Evolutionary conservation across 2,329 filamentous ascomycete genomes (phyloP).

Genomic region (Aspergillus pseudoterreus): DNA sequence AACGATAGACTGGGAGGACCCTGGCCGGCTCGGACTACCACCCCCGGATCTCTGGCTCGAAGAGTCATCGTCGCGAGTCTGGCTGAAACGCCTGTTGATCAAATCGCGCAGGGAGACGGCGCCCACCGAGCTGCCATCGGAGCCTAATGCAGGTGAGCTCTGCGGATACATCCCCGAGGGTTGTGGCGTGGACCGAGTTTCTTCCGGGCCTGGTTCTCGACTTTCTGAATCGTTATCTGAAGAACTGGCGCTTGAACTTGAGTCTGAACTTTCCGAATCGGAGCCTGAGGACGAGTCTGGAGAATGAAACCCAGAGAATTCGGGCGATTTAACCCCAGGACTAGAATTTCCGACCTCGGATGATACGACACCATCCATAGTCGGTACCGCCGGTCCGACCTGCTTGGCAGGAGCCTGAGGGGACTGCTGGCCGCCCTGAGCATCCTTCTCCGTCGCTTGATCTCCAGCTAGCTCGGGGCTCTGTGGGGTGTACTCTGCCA

Average conservation of each 20-base stretch:
- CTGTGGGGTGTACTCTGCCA: constrained; percentile 22
- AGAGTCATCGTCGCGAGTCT: neutral
- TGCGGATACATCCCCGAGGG: neutral
- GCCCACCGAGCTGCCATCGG: neutral
- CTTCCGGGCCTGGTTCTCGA: neutral
- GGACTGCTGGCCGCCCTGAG: constrained; percentile 3
- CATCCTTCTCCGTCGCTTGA: neutral
- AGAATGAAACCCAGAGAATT: constrained; percentile 18
- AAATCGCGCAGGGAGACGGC: constrained; percentile 8
- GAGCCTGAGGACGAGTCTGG: neutral
- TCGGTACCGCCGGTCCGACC: neutral
- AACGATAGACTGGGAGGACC: constrained; percentile 14
- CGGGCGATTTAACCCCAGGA: constrained; percentile 14
- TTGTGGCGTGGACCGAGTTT: constrained; percentile 4
- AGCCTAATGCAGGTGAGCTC: neutral
- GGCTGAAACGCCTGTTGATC: neutral
- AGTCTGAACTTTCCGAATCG: neutral
- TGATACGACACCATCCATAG: neutral
- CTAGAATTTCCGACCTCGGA: constrained; percentile 5
- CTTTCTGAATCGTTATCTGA: neutral
- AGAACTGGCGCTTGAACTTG: neutral
- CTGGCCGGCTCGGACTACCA: constrained; percentile 1
- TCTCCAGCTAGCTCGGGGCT: constrained; percentile 12
- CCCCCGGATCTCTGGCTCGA: neutral
- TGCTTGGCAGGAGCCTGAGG: neutral